Percentiles rank a stretch among this genome's conserved stretches.
Conservation (phyloP, 2,329 filamentous ascomycete genomes). For the Ophiocordyceps robertsii region DNA sequence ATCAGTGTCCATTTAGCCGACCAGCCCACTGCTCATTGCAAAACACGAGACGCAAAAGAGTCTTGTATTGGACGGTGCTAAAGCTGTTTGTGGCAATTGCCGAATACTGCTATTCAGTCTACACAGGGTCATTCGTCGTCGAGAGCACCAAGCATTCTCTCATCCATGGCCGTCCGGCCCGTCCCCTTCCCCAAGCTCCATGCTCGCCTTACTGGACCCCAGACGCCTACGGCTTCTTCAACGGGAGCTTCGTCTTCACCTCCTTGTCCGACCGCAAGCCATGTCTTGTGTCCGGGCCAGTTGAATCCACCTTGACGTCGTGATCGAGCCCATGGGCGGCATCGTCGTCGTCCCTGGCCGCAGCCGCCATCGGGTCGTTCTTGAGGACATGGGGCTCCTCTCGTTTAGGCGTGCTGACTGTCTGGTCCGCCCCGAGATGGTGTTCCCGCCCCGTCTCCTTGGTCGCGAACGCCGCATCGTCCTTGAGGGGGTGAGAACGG, state of each 20-base stretch:
- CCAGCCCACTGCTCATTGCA: neutral
- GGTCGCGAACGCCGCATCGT: conserved; percentile 1
- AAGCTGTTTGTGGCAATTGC: neutral
- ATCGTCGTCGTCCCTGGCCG: neutral
- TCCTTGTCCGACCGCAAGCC: neutral
- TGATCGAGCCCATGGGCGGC: conserved; percentile 1
- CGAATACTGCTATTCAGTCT: neutral
- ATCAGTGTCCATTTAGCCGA: neutral
- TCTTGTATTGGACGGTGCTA: neutral
- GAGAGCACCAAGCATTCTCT: neutral
- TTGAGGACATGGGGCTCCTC: conserved; percentile 1
- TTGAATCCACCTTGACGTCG: neutral
- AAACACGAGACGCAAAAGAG: neutral
- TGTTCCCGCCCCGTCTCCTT: conserved; percentile 1
- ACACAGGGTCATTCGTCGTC: neutral
- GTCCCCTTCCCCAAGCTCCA: neutral
- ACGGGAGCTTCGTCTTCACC: neutral
- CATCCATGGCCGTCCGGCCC: too few relatives aligned
- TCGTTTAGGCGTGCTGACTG: neutral
- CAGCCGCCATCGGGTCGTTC: neutral
- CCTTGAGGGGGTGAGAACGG: conserved; percentile 2
- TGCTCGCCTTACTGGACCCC: neutral
- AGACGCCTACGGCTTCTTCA: neutral
- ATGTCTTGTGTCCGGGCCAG: neutral
- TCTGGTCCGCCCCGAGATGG: conserved; percentile 2